These are phyloP conservation scores for Capronia americana DNA, from an alignment of 2,329 filamentous ascomycete species.

Conservation along the genomic window DNA sequence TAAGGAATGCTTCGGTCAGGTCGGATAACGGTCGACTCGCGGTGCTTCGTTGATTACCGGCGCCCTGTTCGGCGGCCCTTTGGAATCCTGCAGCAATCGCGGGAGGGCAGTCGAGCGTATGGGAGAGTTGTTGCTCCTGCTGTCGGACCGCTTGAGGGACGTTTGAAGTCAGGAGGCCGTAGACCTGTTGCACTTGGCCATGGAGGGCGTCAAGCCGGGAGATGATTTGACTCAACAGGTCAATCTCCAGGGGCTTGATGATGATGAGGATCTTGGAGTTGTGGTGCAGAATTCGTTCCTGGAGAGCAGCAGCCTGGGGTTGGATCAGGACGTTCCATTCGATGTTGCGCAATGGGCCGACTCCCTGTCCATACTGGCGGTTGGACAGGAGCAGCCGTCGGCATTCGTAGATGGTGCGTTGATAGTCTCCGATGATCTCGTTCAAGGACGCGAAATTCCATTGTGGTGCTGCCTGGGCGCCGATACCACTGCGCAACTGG, in stretches of 20 bases:
- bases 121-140: conserved; percentile 4
- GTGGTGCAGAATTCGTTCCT: conserved; percentile 1
- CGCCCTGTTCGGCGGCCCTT: not conserved
- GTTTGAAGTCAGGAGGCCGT: not conserved
- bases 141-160: not conserved
- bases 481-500: not conserved
- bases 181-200: not conserved
- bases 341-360: conserved; percentile 1
- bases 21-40: not conserved
- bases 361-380: conserved; percentile 2
- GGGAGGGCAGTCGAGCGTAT: conserved; percentile 4
- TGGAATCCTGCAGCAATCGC: not conserved
- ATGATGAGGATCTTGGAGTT: conserved; percentile 10
- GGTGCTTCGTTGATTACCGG: not conserved
- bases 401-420: conserved; percentile 5
- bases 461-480: not conserved
- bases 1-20: not conserved
- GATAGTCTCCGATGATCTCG: conserved; percentile 6
- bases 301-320: conserved; percentile 1
- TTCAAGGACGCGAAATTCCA: conserved; percentile 7
- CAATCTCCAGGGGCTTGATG: conserved; percentile 6
- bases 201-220: not conserved
- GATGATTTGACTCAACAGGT: conserved; percentile 8
- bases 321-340: conserved; percentile 4
- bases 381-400: not conserved